phyloP scores from a whole-genome alignment of 768 basidiomycete genomes.

The Suillus subaureus region DNA sequence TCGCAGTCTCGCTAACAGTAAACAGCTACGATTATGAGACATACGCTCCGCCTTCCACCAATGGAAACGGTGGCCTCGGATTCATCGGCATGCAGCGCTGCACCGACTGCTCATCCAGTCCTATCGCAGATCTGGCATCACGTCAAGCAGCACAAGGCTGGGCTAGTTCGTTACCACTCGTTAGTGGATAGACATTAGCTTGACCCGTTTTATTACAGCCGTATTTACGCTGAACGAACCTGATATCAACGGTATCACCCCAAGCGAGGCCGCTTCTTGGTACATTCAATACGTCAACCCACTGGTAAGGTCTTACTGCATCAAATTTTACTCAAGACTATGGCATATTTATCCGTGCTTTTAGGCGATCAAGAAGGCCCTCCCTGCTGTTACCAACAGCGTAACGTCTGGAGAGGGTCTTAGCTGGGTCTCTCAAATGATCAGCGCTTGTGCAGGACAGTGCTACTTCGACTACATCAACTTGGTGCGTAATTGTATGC shows the following conservation, averaged over 20 bases:
- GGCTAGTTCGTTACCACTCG: conserved; percentile 27
- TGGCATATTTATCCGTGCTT: background rate
- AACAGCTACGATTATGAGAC: conserved; percentile 42
- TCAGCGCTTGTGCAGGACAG: conserved; percentile 35
- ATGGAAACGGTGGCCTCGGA: conserved; percentile 38
- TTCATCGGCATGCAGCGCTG: conserved; percentile 45
- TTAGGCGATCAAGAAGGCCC: conserved; percentile 40
- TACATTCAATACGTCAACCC: conserved; percentile 40
- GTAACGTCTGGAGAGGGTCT: conserved; percentile 33
- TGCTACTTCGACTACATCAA: conserved; percentile 41
- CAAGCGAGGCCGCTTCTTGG: conserved; percentile 36
- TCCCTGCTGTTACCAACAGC: conserved; percentile 41
- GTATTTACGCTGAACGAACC: conserved; percentile 42
- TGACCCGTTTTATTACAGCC: conserved; percentile 16
- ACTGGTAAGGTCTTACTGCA: conserved; percentile 24
- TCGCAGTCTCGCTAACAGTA: background rate
- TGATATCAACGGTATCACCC: conserved; percentile 32
- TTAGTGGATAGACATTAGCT: background rate
- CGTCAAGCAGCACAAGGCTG: conserved; percentile 36
- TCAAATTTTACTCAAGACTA: background rate
- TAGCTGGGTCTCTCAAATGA: conserved; percentile 38
- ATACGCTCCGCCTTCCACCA: conserved; percentile 34
- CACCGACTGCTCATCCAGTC: conserved; percentile 39
- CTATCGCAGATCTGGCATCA: conserved; percentile 31
- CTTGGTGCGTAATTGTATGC: conserved; percentile 22